phyloP scores from a whole-genome alignment of 225 moss, liverwort and hornwort genomes.

The Neckera pumila region DNA sequence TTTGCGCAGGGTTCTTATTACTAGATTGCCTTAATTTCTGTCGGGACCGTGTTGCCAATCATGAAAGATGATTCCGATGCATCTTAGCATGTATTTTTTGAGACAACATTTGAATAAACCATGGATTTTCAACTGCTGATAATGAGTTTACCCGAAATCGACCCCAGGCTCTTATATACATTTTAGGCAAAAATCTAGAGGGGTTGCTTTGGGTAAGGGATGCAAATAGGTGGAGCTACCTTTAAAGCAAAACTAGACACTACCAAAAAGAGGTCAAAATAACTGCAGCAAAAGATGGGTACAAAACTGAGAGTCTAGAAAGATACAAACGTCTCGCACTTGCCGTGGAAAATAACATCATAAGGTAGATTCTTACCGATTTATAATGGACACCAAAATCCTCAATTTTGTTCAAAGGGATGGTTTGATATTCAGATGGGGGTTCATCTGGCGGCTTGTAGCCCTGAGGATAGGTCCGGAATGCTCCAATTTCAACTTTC shows the following conservation, averaged over 20 bases:
- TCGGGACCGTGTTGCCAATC: background rate
- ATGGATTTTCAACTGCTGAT: background rate
- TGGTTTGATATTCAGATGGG: constrained; percentile 91
- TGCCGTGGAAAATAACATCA: background rate
- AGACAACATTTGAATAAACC: background rate
- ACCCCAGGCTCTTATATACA: background rate
- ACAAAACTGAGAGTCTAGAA: background rate
- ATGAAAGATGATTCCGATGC: background rate
- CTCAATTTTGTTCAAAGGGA: constrained; percentile 94
- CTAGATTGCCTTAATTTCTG: background rate
- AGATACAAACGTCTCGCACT: background rate
- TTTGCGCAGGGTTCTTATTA: background rate
- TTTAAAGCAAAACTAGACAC: background rate
- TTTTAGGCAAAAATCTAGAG: background rate
- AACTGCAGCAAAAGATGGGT: background rate
- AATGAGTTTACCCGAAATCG: background rate
- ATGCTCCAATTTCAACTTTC: constrained; percentile 93
- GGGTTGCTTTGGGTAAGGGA: background rate
- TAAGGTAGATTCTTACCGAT: constrained; percentile 26
- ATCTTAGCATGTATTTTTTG: background rate
- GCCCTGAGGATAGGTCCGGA: constrained; percentile 80
- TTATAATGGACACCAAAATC: constrained; percentile 98
- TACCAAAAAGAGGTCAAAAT: background rate
- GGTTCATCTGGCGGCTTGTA: constrained; percentile 94
- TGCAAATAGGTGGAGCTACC: background rate